Percentiles rank a stretch among this genome's conserved stretches.
Conservation (phyloP, 306 rosid genomes). For the Quercus rubra region DNA sequence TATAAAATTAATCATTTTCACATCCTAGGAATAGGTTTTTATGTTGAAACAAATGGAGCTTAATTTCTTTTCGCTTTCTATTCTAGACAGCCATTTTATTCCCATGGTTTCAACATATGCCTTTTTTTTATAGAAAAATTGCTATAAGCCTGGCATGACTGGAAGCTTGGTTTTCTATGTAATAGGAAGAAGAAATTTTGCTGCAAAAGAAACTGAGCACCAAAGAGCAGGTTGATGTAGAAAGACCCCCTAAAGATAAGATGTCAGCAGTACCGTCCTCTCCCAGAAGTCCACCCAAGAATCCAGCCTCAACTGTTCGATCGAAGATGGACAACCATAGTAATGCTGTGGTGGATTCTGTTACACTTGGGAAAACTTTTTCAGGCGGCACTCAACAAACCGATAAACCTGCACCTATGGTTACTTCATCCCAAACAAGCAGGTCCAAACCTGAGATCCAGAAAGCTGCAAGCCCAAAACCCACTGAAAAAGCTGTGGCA, state of each 20-base stretch:
- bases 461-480: slow-evolving; percentile 48
- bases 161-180: slow-evolving; percentile 29
- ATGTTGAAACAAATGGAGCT: too few species aligned
- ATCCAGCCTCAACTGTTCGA: slow-evolving; percentile 29
- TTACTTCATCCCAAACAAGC: slow-evolving; percentile 38
- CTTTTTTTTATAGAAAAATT: background rate
- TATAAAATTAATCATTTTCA: too few species aligned
- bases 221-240: slow-evolving; percentile 52
- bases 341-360: slow-evolving; percentile 37
- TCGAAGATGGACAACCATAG: slow-evolving; percentile 44
- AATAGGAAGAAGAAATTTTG: slow-evolving; percentile 53
- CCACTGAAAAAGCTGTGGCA: slow-evolving; percentile 47
- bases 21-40: too few species aligned
- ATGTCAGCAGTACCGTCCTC: slow-evolving; percentile 47
- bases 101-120: background rate
- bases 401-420: slow-evolving; percentile 43
- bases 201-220: slow-evolving; percentile 49
- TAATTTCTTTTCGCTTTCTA: background rate
- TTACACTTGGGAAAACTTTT: slow-evolving; percentile 42
- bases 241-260: slow-evolving; percentile 60
- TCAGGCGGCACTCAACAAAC: slow-evolving; percentile 42
- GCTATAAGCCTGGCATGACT: slow-evolving; percentile 8
- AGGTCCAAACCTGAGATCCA: slow-evolving; percentile 56
- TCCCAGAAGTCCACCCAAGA: slow-evolving; percentile 50
- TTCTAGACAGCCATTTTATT: background rate